phyloP scores from a whole-genome alignment of 2,329 filamentous ascomycete genomes.

The Curvularia lunata region DNA sequence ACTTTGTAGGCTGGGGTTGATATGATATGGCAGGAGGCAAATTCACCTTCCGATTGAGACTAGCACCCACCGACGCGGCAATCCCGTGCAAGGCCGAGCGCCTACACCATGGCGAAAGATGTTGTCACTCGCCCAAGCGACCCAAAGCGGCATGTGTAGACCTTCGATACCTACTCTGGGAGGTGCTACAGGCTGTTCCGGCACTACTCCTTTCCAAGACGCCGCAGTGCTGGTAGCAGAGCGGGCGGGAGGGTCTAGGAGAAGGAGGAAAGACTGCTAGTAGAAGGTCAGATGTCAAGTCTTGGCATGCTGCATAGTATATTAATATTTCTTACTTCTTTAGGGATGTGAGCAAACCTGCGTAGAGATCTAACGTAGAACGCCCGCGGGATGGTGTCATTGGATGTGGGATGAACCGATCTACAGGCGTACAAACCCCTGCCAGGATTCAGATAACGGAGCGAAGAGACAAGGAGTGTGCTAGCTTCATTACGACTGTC shows the following conservation, averaged over 20 bases:
- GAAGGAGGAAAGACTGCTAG: slow-evolving; percentile 23
- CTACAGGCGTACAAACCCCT: slow-evolving; percentile 25
- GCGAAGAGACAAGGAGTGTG: slow-evolving; percentile 19
- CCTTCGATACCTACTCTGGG: slow-evolving; percentile 36
- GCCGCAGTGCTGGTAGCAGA: slow-evolving; percentile 35
- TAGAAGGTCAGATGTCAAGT: slow-evolving; percentile 25
- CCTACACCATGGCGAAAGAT: slow-evolving; percentile 21
- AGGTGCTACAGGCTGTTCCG: slow-evolving; percentile 39
- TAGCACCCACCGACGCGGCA: slow-evolving; percentile 23
- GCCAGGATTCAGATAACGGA: slow-evolving; percentile 20
- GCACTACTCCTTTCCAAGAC: slow-evolving; percentile 31
- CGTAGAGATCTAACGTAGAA: slow-evolving; percentile 24
- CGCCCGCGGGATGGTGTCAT: slow-evolving; percentile 20
- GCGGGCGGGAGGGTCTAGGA: slow-evolving; percentile 23
- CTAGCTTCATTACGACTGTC: slow-evolving; percentile 13
- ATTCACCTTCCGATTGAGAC: slow-evolving; percentile 43
- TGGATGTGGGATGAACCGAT: slow-evolving; percentile 26
- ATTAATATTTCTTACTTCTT: slow-evolving; percentile 42
- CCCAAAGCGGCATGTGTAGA: slow-evolving; percentile 36
- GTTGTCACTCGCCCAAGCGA: slow-evolving; percentile 23
- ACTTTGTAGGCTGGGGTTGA: slow-evolving; percentile 12
- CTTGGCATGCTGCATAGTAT: slow-evolving; percentile 41
- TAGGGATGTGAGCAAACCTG: slow-evolving; percentile 38
- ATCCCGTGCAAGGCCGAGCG: slow-evolving; percentile 29
- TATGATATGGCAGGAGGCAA: slow-evolving; percentile 19